These are phyloP conservation scores for Ustilago sp. DNA, from an alignment of 1,284 basidiomycete species.

Conservation along the genomic window DNA sequence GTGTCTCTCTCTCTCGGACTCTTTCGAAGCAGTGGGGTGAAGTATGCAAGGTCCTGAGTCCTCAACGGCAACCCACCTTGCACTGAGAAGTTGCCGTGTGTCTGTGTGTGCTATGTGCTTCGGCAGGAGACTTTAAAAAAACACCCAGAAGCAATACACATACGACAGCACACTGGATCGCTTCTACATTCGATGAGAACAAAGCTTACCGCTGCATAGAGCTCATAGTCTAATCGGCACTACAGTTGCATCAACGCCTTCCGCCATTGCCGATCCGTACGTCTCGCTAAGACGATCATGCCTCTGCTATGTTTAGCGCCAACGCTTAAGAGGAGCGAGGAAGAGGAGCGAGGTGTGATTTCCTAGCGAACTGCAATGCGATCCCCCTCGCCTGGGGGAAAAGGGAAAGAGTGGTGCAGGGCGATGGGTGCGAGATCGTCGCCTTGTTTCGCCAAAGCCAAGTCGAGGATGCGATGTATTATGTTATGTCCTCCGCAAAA, in stretches of 20 bases:
- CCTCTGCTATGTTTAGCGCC: neutral
- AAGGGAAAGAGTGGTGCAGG: neutral
- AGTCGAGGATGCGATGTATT: neutral
- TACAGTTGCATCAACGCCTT: neutral
- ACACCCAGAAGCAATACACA: too few relatives aligned
- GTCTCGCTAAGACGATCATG: neutral
- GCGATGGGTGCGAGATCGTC: neutral
- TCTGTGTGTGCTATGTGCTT: too few relatives aligned
- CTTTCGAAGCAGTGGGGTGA: too few relatives aligned
- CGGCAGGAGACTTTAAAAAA: too few relatives aligned
- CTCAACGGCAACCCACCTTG: too few relatives aligned
- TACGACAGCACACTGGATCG: too few relatives aligned
- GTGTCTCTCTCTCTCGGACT: too few relatives aligned
- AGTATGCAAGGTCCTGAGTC: too few relatives aligned
- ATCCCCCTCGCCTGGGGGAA: neutral
- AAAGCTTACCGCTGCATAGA: too few relatives aligned
- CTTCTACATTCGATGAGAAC: too few relatives aligned
- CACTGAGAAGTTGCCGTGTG: too few relatives aligned
- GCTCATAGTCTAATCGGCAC: neutral
- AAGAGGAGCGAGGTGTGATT: neutral
- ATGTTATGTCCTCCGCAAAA: slow-evolving; percentile 1
- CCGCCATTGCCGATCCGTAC: neutral
- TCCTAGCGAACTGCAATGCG: neutral
- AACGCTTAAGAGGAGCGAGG: neutral
- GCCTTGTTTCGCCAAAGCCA: neutral